These are phyloP conservation scores for Ophiostoma novo-ulmi DNA, from an alignment of 2,329 filamentous ascomycete species.

Conservation along the genomic window DNA sequence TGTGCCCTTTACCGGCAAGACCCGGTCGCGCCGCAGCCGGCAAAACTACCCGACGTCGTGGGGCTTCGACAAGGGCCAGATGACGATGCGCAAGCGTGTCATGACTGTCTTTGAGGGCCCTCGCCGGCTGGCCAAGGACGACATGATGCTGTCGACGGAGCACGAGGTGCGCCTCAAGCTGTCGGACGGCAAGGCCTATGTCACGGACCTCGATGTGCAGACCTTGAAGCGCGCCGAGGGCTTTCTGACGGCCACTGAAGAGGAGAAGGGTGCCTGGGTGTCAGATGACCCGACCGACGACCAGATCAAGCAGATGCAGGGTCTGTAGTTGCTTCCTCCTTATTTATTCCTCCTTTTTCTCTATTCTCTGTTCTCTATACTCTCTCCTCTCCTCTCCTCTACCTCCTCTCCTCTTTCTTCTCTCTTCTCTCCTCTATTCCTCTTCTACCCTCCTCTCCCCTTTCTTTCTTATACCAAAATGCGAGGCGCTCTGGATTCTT, in stretches of 20 bases:
- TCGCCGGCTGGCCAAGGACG: conserved; percentile 88
- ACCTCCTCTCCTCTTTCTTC: background rate
- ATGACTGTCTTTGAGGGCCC: conserved; percentile 87
- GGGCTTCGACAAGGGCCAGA: conserved; percentile 87
- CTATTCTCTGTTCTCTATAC: background rate
- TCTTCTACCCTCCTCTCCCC: background rate
- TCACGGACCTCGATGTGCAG: conserved; percentile 89
- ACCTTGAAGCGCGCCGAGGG: conserved; percentile 84
- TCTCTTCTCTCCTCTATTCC: background rate
- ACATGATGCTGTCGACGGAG: conserved; percentile 96
- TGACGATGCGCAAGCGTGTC: conserved; percentile 98
- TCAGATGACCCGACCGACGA: conserved; percentile 63
- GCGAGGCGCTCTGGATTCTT: conserved; percentile 14
- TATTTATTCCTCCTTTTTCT: background rate
- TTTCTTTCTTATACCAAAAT: conserved; percentile 14
- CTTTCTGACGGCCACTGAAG: conserved; percentile 70
- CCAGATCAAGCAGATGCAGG: conserved; percentile 52
- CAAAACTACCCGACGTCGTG: conserved; percentile 91
- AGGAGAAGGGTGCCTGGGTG: conserved; percentile 83
- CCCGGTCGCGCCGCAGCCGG: conserved; percentile 76
- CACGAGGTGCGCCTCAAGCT: conserved; percentile 87
- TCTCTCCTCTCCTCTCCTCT: background rate
- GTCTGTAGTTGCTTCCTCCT: background rate
- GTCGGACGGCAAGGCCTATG: conserved; percentile 68
- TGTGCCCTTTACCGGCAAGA: conserved; percentile 51